Evolutionary conservation across 2,329 filamentous ascomycete genomes (phyloP), one percentile per base, ranked within the genome.

Genomic region (Neoascochyta sp.): DNA sequence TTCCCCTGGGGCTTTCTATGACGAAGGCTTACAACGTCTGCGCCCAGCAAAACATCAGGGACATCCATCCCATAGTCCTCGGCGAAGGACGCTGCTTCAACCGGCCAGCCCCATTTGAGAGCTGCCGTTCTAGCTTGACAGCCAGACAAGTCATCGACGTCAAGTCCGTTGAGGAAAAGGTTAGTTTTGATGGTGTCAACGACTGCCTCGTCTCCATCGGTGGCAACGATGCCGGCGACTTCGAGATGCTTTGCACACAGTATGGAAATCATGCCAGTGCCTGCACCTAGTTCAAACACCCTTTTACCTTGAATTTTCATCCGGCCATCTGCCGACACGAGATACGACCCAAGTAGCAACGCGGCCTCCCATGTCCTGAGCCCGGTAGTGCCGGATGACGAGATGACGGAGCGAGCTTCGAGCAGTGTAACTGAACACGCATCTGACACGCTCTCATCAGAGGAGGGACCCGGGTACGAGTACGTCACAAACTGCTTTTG

Each of bases 351-450:
- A 0, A 90, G 69, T 45, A 87, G 81, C 7, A 90, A 65, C 2
- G 83, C 79, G 1, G 85, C 85, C 57, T 90, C 86, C 86, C 85
- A 92, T 0, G 86, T 90, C 18, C 85, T 75, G 14, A 85, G 70
- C 1, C 85, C 85, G 0, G 85, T 90, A 1, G 83, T 88, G 1
- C 83, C 83, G 0, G 72, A 73, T 2, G 80, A 80, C 2, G 83
- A 78, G 26, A 90, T 76, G 16, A 89, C 70, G 16, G 74, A 73
- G 3, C 78, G 75, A 17, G 80, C 79, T 62, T 89, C 85, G 9
- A 84, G 70, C 2, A 88, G 66, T 1, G 78, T 83, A 34, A 88
- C 73, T 16, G 58, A 52, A 22, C 39, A 37, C 20, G 57, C 54
- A 22, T 40, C 32, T 30, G 39, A 32, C 36, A 9, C 40, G 24